Evolutionary conservation across 129 eudicot genomes (phyloP), one percentile per base, ranked within the genome.

Genomic region (Tanacetum coccineum): DNA sequence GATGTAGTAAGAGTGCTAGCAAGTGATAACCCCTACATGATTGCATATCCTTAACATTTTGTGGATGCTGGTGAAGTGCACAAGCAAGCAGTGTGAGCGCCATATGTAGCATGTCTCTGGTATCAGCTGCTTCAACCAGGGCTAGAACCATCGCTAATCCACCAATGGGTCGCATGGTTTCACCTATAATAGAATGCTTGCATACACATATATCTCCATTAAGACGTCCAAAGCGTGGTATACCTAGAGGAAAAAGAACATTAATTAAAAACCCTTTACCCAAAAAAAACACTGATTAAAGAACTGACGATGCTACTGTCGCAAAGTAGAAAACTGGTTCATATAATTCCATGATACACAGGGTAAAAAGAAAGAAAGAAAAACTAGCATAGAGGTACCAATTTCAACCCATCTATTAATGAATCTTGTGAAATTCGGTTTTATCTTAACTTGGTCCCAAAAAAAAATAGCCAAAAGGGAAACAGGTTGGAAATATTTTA

Each of bases 201-300:
- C 99, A 94, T 52, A 94, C 82, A 61, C 87, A 94, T 17, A 77
- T 63, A 78, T 94, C 97, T 36, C 99, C 99, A 76, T 86, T 72
- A 78, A 94, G 95, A 44, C 95, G 88, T 59, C 99, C 99, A 87
- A 84, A 83, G 44, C 99, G 97, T 32, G 99, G 99, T 82, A 94
- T 94, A 71, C 99, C 98, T 93, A 80, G 49, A 22, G 61, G 61
- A 7, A 68, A 63, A 13, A 72, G 67, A 58, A 20, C 19, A 40
- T 17, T 15, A 66, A 65, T 80, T 58, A 77, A 63, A 69, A 56
- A 25, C 25, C 25, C 1, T 22, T 22, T 22, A 22, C 25, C 25
- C 25, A 22, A 22, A 22, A 22, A 22, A 22, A 22, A 22, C 25
- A 22, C 25, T 22, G 2, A 22, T 22, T 2, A 22, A 1, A 22